These are phyloP conservation scores for Daldinia childiae DNA, from an alignment of 495 filamentous ascomycete species.

Conservation along the genomic window DNA sequence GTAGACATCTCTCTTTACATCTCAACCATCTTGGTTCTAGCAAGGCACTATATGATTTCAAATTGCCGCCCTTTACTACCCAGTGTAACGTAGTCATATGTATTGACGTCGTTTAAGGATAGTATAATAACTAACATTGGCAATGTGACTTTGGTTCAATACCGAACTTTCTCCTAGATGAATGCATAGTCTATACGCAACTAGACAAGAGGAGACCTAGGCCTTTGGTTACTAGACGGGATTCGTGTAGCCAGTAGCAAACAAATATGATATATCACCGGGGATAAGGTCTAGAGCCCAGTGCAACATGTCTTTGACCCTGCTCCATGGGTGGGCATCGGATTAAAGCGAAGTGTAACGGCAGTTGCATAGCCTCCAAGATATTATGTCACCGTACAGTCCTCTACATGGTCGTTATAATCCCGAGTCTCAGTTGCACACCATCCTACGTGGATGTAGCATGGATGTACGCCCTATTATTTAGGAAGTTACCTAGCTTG, in stretches of 20 bases:
- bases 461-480: background rate
- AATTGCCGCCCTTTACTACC: background rate
- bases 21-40: background rate
- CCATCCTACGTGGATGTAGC: slow-evolving; percentile 1
- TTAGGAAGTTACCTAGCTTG: background rate
- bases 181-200: slow-evolving; percentile 2
- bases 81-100: background rate
- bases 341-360: slow-evolving; percentile 25
- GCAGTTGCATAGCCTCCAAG: slow-evolving; percentile 30
- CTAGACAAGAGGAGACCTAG: slow-evolving; percentile 1
- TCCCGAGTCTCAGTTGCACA: slow-evolving; percentile 9
- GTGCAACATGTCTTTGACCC: slow-evolving; percentile 22
- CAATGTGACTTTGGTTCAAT: slow-evolving; percentile 1
- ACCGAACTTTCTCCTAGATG: slow-evolving; percentile 30
- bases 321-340: slow-evolving; percentile 10
- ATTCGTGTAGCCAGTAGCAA: background rate
- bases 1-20: background rate
- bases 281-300: background rate
- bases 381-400: slow-evolving; percentile 35
- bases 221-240: background rate
- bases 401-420: slow-evolving; percentile 8
- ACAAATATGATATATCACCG: background rate
- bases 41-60: background rate
- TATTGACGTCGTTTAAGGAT: background rate
- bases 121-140: background rate